Evolutionary conservation across 257 asterid genomes (phyloP).

Genomic region (Solanum gandarillasii): DNA sequence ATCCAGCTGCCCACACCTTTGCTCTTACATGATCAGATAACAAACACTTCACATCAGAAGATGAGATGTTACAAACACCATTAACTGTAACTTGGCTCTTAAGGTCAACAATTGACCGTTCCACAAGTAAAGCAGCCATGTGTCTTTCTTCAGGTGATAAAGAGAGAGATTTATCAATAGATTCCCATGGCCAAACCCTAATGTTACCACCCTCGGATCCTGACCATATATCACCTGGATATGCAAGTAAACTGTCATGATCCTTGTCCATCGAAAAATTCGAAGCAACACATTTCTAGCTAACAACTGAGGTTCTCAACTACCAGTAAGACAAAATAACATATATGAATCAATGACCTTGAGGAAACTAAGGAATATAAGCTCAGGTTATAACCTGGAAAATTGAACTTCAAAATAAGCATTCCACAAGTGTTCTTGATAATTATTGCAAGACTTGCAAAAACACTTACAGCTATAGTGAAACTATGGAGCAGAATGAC

Average conservation of each 20-base stretch:
- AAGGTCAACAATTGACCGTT: conserved; percentile 68
- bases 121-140: conserved; percentile 84
- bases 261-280: neutral
- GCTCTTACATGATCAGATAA: conserved; percentile 53
- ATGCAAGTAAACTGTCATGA: neutral
- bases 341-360: neutral
- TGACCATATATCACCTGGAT: conserved; percentile 86
- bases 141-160: conserved; percentile 74
- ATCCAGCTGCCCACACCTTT: conserved; percentile 79
- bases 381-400: neutral
- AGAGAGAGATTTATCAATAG: conserved; percentile 66
- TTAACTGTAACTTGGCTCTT: conserved; percentile 76
- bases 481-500: neutral
- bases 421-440: neutral
- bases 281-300: neutral
- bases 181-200: conserved; percentile 90
- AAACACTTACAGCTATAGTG: neutral
- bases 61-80: conserved; percentile 70
- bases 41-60: conserved; percentile 78
- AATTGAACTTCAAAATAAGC: neutral
- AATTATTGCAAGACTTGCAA: neutral
- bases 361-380: neutral
- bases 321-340: neutral
- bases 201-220: conserved; percentile 74
- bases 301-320: neutral